A percentile compares a stretch with the other conserved stretches of the same genome.
Conservation (phyloP, 116 monocot genomes). For the Phalaenopsis hybrid region DNA sequence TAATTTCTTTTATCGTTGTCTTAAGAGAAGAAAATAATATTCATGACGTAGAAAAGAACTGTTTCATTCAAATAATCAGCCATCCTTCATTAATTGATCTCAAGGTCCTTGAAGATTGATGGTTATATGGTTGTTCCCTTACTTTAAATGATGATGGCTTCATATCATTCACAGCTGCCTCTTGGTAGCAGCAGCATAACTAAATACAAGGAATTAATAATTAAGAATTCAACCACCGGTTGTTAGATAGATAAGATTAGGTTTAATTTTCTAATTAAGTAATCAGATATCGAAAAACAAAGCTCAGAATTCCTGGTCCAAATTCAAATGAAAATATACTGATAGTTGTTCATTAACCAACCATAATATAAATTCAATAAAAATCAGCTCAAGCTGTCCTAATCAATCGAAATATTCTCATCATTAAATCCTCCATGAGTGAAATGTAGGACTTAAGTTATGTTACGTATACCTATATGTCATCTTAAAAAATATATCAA, state of each 20-base stretch:
- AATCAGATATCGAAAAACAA: background rate
- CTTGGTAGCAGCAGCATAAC: background rate
- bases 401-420: no score
- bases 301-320: background rate
- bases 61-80: no score
- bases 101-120: background rate
- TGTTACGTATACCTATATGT: no score
- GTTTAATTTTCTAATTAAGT: background rate
- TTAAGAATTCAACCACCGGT: conserved; percentile 2
- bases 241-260: conserved; percentile 2
- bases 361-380: background rate
- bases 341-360: background rate
- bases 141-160: no score
- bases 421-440: no score
- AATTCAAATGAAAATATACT: background rate
- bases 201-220: conserved; percentile 2
- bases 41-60: no score
- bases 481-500: no score
- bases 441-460: no score
- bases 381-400: no score
- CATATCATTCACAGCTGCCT: background rate
- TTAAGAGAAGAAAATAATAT: no score
- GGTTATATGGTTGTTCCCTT: background rate
- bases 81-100: background rate
- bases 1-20: no score